phyloP scores from a whole-genome alignment of 139 green algal species.

The Coelastrella sp. region DNA sequence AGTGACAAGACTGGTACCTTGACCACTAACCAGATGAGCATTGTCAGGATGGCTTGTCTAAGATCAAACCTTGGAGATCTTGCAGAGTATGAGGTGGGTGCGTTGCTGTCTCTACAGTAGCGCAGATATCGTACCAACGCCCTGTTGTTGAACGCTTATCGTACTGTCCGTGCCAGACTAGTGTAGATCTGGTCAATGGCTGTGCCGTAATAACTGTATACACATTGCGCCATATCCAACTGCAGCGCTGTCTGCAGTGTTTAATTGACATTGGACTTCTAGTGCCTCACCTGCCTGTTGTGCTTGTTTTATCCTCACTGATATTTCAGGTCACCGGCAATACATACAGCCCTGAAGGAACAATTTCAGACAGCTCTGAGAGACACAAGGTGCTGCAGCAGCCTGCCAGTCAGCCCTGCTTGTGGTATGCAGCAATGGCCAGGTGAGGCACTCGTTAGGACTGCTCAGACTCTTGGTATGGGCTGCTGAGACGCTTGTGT shows the following conservation, averaged over 20 bases:
- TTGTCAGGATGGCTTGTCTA: constrained; percentile 62
- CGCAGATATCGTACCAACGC: too few relatives aligned
- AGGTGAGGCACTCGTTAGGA: neutral
- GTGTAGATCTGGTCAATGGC: too few relatives aligned
- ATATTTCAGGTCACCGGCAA: constrained; percentile 66
- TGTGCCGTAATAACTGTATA: too few relatives aligned
- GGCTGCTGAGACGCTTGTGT: too few relatives aligned
- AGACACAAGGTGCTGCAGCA: constrained; percentile 55
- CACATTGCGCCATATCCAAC: too few relatives aligned
- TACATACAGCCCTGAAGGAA: constrained; percentile 82
- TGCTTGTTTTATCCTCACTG: too few relatives aligned
- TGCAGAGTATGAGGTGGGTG: constrained; percentile 30
- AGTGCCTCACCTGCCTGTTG: too few relatives aligned
- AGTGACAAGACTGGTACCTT: constrained; percentile 88
- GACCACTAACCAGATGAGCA: constrained; percentile 95
- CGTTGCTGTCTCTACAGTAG: too few relatives aligned
- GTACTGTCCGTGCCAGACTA: too few relatives aligned
- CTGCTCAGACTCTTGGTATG: neutral
- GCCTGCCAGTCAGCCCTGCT: constrained; percentile 67
- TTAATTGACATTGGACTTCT: too few relatives aligned
- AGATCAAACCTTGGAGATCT: neutral
- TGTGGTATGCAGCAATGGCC: constrained; percentile 60
- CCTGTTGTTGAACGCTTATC: too few relatives aligned
- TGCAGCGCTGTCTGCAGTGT: too few relatives aligned
- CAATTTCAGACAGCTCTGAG: constrained; percentile 61